Base-by-base conservation (phyloP, 192 early-diverging fungal species). In the Backusella tuberculispora region DNA sequence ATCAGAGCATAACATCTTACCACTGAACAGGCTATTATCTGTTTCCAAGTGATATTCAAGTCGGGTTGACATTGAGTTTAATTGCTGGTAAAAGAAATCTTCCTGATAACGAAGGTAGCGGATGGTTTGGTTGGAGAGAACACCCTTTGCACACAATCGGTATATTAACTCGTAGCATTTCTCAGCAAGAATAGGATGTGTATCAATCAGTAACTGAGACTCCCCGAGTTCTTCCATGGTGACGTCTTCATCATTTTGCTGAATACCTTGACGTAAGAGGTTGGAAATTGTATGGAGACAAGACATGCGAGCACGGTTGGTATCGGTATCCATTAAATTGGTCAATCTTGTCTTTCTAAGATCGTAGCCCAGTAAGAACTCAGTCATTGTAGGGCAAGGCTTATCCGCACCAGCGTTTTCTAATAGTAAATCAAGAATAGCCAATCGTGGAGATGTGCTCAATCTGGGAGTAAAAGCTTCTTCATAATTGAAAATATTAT, bases 141-240 rank as follows among this genome's bases (percentile, higher is more conserved):
- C 75, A 0, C 85, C 69, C 71, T 95, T 90, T 0, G 88, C 76
- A 79, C 94, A 97, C 34, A 99, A 88, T 34, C 83, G 83, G 74
- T 95, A 94, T 13, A 99, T 76, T 41, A 99, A 83, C 68, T 95
- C 89, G 76, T 92, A 95, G 79, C 97, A 98, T 63, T 91, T 90
- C 81, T 95, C 94, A 13, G 90, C 90, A 19, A 98, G 84, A 9
- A 86, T 86, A 17, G 97, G 95, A 64, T 96, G 95, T 0, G 83
- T 88, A 40, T 78, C 76, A 63, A 78, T 88, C 4, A 97, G 78
- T 48, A 69, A 77, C 6, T 50, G 34, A 29, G 38, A 17, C 5
- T 41, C 47, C 15, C 40, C 63, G 8, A 50, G 41, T 12, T 75
- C 74, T 15, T 75, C 74, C 63, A 69, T 75, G 7, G 34, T 60